phyloP scores from a whole-genome alignment of 306 rosid species.

The Cicer chorassanicum region DNA sequence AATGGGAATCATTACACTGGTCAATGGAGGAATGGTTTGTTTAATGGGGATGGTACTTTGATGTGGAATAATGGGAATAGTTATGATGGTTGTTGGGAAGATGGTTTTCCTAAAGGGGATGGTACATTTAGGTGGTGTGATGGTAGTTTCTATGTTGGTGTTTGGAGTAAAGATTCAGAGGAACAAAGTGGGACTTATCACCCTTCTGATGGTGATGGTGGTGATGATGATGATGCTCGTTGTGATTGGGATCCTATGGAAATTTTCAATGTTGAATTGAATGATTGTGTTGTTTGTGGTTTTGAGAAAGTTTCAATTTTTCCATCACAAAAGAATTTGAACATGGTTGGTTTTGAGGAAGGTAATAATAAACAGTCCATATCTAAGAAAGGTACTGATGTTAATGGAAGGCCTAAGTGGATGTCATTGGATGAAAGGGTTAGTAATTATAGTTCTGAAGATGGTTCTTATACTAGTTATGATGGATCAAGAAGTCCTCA shows the following conservation, averaged over 20 bases:
- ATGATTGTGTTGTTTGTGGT: slow-evolving; percentile 54
- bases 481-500: slow-evolving; percentile 51
- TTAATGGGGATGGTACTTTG: slow-evolving; percentile 79
- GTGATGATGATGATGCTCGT: not conserved
- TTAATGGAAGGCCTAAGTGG: slow-evolving; percentile 46
- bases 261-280: slow-evolving; percentile 52
- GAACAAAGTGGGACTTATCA: slow-evolving; percentile 79
- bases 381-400: slow-evolving; percentile 49
- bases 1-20: slow-evolving; percentile 82
- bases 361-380: slow-evolving; percentile 30
- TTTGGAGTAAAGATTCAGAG: slow-evolving; percentile 69
- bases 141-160: slow-evolving; percentile 83
- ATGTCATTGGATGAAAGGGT: slow-evolving; percentile 58
- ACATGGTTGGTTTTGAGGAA: slow-evolving; percentile 51
- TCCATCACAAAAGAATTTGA: slow-evolving; percentile 75
- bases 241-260: slow-evolving; percentile 76
- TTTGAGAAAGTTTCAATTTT: slow-evolving; percentile 63
- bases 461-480: slow-evolving; percentile 44
- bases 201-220: slow-evolving; percentile 49
- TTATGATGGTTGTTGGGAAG: slow-evolving; percentile 92
- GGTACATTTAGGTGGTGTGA: slow-evolving; percentile 83
- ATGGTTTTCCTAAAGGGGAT: slow-evolving; percentile 78
- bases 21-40: slow-evolving; percentile 73
- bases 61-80: slow-evolving; percentile 77
- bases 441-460: slow-evolving; percentile 57